Percentiles rank a stretch among this genome's conserved stretches.
Conservation (phyloP, 2,329 filamentous ascomycete genomes). For the Pestalotiopsis sp. region DNA sequence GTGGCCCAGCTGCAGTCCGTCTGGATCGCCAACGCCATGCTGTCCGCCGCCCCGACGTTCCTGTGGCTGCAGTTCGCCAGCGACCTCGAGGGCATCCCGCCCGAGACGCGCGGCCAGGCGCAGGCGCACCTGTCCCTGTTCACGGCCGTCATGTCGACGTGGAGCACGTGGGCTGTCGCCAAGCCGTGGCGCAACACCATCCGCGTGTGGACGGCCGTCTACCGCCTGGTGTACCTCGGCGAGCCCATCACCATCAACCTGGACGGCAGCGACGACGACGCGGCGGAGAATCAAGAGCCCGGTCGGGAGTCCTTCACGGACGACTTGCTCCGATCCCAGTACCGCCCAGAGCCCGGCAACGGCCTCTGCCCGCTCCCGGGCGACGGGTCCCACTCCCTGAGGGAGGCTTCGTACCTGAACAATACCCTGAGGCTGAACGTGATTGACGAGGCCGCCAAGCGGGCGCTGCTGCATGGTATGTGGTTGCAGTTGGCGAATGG, state of each 20-base stretch:
- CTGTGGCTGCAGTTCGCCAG: conserved; percentile 9
- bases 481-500: conserved; percentile 11
- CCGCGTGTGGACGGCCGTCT: conserved; percentile 6
- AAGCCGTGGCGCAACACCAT: conserved; percentile 10
- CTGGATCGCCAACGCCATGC: conserved; percentile 7
- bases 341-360: conserved; percentile 8
- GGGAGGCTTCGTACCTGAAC: conserved; percentile 7
- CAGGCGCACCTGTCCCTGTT: conserved; percentile 6
- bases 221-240: conserved; percentile 8
- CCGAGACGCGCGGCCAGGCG: conserved; percentile 6
- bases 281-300: not conserved
- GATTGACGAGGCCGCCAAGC: conserved; percentile 8
- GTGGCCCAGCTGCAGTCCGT: conserved; percentile 4
- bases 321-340: not conserved
- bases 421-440: conserved; percentile 10
- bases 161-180: conserved; percentile 6
- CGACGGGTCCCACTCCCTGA: not conserved
- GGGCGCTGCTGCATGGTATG: conserved; percentile 9
- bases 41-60: conserved; percentile 4
- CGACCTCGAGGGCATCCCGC: conserved; percentile 6
- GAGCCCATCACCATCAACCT: conserved; percentile 9
- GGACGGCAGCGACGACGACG: conserved; percentile 1
- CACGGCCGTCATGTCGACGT: conserved; percentile 5
- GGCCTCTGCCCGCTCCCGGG: conserved; percentile 4
- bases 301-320: conserved; percentile 4